Conservation (phyloP, 768 basidiomycete species). For the Lactifluus echinatus region DNA sequence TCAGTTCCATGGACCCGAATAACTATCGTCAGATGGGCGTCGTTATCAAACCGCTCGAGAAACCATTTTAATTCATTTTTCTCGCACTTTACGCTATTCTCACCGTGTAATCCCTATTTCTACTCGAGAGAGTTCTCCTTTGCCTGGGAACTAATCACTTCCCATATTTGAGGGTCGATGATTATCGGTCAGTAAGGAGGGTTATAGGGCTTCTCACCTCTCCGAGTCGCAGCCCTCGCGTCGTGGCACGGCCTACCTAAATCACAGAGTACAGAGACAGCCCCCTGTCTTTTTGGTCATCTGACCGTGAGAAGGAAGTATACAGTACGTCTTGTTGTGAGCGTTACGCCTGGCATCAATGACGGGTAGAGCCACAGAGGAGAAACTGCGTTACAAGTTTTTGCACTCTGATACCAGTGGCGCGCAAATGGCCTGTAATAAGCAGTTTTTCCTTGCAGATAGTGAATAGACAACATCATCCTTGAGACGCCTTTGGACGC, state of each 20-base stretch:
- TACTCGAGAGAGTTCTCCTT: not conserved
- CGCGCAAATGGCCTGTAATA: not conserved
- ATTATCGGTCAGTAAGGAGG: not conserved
- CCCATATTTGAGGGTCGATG: not conserved
- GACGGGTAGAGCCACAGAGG: not conserved
- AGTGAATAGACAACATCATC: not conserved
- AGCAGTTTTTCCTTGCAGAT: too few relatives aligned
- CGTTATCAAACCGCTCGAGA: slow-evolving; percentile 62
- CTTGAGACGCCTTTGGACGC: too few relatives aligned
- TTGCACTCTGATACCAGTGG: not conserved
- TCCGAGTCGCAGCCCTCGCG: not conserved
- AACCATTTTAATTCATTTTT: slow-evolving; percentile 30
- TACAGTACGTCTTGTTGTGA: not conserved
- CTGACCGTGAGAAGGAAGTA: not conserved
- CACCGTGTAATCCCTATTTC: not conserved
- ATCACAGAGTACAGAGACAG: too few relatives aligned
- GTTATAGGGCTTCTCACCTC: not conserved
- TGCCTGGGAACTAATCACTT: not conserved
- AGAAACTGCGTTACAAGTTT: too few relatives aligned
- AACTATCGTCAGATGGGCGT: slow-evolving; percentile 45
- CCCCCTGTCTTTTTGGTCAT: not conserved
- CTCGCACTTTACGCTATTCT: not conserved
- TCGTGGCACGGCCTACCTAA: too few relatives aligned
- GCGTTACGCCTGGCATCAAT: not conserved
- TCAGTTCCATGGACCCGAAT: not conserved